Conservation (phyloP, 2,329 filamentous ascomycete genomes). For the Aspergillus tubingensis region DNA sequence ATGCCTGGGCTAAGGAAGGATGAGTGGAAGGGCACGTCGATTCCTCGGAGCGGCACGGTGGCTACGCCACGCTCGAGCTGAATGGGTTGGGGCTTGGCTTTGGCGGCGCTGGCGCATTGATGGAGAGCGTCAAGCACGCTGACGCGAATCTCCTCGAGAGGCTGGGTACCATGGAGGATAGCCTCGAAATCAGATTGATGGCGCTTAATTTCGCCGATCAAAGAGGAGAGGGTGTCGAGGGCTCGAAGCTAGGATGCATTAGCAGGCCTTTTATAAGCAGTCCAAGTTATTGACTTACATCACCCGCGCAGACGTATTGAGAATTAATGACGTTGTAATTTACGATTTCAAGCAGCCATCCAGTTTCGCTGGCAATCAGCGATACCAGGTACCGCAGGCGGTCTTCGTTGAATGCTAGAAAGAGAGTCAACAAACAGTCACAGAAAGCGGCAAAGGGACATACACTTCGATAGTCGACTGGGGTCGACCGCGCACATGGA, state of each 20-base stretch:
- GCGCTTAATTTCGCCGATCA: neutral
- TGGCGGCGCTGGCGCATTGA: neutral
- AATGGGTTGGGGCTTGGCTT: neutral
- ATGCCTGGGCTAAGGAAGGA: constrained; percentile 4
- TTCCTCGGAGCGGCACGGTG: constrained; percentile 6
- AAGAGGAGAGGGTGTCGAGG: neutral
- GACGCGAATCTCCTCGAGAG: neutral
- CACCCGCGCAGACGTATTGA: constrained; percentile 65
- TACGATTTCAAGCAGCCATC: constrained; percentile 94
- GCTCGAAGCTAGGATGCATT: neutral
- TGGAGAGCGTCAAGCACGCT: neutral
- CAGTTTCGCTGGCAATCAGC: constrained; percentile 79
- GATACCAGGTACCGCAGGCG: neutral
- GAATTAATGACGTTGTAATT: constrained; percentile 75
- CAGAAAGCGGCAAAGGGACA: constrained; percentile 60
- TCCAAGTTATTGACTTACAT: constrained; percentile 34
- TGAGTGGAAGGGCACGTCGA: constrained; percentile 13
- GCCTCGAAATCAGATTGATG: neutral
- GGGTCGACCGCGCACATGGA: constrained; percentile 98
- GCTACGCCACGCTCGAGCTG: neutral
- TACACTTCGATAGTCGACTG: constrained; percentile 75
- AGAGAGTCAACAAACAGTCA: neutral
- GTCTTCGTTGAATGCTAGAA: neutral
- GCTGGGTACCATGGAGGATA: neutral
- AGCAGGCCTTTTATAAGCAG: neutral